Conservation (phyloP, 768 basidiomycete species). For the Lentinula sp. region DNA sequence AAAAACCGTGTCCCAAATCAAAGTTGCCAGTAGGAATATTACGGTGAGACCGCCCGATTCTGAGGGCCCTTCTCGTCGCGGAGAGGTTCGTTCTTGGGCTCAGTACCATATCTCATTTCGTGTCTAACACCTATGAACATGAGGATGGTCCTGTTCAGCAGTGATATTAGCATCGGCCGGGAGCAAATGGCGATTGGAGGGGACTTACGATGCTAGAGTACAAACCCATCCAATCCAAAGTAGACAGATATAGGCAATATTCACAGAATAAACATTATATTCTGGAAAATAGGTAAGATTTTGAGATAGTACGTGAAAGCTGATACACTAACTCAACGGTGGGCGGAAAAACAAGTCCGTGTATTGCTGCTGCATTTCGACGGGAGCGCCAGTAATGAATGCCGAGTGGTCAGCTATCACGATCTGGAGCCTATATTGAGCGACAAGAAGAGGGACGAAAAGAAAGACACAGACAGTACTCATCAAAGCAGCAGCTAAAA, state of each 20-base stretch:
- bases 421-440: constrained; percentile 12
- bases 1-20: not conserved
- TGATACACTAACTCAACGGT: constrained; percentile 17
- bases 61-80: not conserved
- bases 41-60: not conserved
- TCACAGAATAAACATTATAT: constrained; percentile 22
- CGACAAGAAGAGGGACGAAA: not conserved
- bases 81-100: not conserved
- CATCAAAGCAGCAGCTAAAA: constrained; percentile 20
- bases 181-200: not conserved
- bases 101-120: constrained; percentile 9
- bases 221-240: constrained; percentile 24
- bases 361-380: constrained; percentile 11
- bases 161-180: not conserved
- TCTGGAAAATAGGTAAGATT: constrained; percentile 9
- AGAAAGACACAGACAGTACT: constrained; percentile 22
- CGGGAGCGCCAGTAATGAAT: constrained; percentile 19
- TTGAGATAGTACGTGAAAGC: not conserved
- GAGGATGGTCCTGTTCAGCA: constrained; percentile 7
- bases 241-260: constrained; percentile 26
- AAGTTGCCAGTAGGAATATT: not conserved
- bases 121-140: constrained; percentile 11
- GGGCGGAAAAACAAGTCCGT: constrained; percentile 18
- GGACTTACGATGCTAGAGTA: constrained; percentile 20
- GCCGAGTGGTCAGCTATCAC: constrained; percentile 20